These are phyloP conservation scores for Spergularia azorica DNA, from an alignment of 179 eudicot genomes.

Conservation along the genomic window DNA sequence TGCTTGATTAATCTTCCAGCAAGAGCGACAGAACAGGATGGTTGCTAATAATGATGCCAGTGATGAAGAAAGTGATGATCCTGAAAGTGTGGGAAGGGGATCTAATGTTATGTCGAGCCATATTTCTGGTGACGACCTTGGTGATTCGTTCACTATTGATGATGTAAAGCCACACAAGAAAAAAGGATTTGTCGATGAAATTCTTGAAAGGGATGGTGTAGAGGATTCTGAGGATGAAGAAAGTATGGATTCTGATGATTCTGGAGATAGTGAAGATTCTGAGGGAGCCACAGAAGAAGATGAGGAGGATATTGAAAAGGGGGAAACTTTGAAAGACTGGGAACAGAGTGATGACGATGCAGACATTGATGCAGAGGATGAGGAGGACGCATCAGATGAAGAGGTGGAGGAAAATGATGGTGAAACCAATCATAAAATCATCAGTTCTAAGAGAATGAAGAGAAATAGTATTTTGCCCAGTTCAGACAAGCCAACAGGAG, in stretches of 20 bases:
- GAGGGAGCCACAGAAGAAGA: constrained; percentile 55
- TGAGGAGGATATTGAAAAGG: constrained; percentile 40
- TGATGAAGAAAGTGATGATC: constrained; percentile 65
- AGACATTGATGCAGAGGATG: constrained; percentile 40
- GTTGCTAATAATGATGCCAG: constrained; percentile 67
- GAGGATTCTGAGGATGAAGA: constrained; percentile 48
- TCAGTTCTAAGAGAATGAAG: constrained; percentile 24
- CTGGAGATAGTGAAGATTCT: constrained; percentile 50
- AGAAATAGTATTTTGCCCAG: constrained; percentile 24
- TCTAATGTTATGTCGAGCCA: constrained; percentile 46
- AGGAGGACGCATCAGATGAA: constrained; percentile 42
- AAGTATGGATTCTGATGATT: constrained; percentile 44
- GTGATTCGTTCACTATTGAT: constrained; percentile 81
- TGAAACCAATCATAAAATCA: constrained; percentile 19
- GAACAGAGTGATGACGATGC: constrained; percentile 90
- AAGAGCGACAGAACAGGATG: constrained; percentile 90
- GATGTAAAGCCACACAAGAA: constrained; percentile 49
- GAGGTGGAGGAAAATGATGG: constrained; percentile 36
- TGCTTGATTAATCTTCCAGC: constrained; percentile 41
- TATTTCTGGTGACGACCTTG: constrained; percentile 98
- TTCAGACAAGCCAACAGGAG: constrained; percentile 32
- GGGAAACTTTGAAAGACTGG: constrained; percentile 77
- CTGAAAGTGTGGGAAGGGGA: constrained; percentile 40
- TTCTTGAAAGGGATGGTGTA: constrained; percentile 44
- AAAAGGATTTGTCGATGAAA: constrained; percentile 67